phyloP scores from a whole-genome alignment of 306 rosid species.

The Trichosanthes truncata region DNA sequence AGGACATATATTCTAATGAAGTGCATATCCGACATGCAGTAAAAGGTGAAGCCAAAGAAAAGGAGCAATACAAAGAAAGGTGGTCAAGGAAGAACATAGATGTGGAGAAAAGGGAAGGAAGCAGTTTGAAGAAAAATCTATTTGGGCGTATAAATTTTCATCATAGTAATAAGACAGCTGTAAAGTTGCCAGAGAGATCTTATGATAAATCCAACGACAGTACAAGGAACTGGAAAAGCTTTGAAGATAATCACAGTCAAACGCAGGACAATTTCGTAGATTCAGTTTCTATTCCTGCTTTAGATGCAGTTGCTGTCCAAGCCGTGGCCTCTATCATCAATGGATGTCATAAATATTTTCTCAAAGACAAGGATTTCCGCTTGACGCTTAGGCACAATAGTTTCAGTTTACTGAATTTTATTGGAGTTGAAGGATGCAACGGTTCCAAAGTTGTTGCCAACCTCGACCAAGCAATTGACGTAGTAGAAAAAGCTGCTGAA shows the following conservation, averaged over 20 bases:
- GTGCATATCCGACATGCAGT: constrained; percentile 13
- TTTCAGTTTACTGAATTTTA: constrained; percentile 37
- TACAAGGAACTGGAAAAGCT: constrained; percentile 19
- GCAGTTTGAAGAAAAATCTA: constrained; percentile 15
- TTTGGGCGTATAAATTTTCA: constrained; percentile 20
- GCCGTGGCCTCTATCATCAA: constrained; percentile 68
- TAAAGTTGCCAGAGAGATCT: neutral
- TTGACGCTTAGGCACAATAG: constrained; percentile 32
- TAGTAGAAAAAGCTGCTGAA: constrained; percentile 45
- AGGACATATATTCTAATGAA: constrained; percentile 24
- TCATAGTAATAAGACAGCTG: constrained; percentile 7
- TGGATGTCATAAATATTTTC: constrained; percentile 48
- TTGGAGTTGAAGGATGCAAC: constrained; percentile 27
- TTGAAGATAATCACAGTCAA: constrained; percentile 11
- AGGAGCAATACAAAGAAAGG: constrained; percentile 15
- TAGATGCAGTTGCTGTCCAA: constrained; percentile 35
- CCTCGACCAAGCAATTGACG: constrained; percentile 69
- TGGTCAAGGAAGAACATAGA: constrained; percentile 1
- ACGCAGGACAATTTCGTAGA: constrained; percentile 4
- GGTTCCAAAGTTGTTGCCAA: constrained; percentile 41
- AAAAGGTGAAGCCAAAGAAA: constrained; percentile 8
- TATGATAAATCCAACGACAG: constrained; percentile 11
- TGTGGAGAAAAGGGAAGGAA: constrained; percentile 10
- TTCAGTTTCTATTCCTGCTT: constrained; percentile 20
- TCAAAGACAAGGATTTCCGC: constrained; percentile 50